These are phyloP conservation scores for Chiua virens DNA, from an alignment of 768 basidiomycete genomes.

Conservation along the genomic window DNA sequence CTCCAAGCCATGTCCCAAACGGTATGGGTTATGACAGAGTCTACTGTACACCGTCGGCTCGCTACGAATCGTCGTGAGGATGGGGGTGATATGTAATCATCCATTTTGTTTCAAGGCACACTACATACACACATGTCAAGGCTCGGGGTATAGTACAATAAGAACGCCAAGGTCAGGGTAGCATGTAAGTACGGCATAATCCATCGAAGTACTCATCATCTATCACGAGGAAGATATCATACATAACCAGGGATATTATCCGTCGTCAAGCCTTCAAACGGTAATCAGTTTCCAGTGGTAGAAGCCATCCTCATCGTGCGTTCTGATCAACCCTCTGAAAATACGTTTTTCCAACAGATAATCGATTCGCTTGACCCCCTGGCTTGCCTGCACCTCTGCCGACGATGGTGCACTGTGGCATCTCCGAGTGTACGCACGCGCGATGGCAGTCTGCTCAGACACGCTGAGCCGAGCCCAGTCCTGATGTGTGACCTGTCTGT, in stretches of 20 bases:
- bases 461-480: conserved; percentile 34
- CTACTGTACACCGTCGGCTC: too few species aligned
- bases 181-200: conserved; percentile 1
- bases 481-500: conserved; percentile 37
- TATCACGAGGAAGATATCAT: conserved; percentile 1
- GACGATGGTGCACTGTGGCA: conserved; percentile 30
- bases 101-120: background rate
- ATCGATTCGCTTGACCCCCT: conserved; percentile 42
- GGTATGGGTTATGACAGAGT: too few species aligned
- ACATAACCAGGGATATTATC: background rate
- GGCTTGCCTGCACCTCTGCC: conserved; percentile 33
- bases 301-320: conserved; percentile 29
- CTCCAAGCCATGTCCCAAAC: too few species aligned
- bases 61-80: too few species aligned
- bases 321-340: conserved; percentile 38
- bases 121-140: background rate
- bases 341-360: conserved; percentile 35
- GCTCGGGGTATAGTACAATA: background rate
- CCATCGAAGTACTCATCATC: background rate
- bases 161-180: background rate
- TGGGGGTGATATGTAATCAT: background rate
- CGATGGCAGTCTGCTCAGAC: conserved; percentile 30
- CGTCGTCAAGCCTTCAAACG: background rate
- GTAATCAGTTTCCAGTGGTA: conserved; percentile 32
- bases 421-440: conserved; percentile 38